phyloP scores from a whole-genome alignment of 345 rosid species.

The Eucalyptus paniculata region DNA sequence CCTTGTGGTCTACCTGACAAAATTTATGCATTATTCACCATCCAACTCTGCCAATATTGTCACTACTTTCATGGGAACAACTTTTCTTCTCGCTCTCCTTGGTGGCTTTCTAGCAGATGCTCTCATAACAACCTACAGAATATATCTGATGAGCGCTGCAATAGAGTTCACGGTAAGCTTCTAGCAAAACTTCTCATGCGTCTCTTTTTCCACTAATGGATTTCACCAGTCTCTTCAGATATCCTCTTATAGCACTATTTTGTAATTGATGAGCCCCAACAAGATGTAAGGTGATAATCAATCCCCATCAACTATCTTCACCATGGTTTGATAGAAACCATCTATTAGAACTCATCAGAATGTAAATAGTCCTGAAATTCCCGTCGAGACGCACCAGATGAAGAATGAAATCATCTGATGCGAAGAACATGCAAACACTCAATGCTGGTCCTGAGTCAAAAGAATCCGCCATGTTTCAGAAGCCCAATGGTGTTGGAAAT shows the following conservation, averaged over 20 bases:
- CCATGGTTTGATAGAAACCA: background rate
- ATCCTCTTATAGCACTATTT: background rate
- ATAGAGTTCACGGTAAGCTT: conserved; percentile 59
- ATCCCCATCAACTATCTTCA: background rate
- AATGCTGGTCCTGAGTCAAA: background rate
- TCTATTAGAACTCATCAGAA: background rate
- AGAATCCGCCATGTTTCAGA: background rate
- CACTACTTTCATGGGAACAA: conserved; percentile 87
- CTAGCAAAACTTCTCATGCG: background rate
- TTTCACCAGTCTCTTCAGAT: background rate
- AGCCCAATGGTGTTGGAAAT: background rate
- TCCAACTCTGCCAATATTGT: conserved; percentile 71
- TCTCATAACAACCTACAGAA: conserved; percentile 51
- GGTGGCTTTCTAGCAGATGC: conserved; percentile 88
- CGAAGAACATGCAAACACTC: background rate
- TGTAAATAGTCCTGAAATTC: background rate
- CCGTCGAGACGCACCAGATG: background rate
- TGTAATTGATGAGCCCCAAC: background rate
- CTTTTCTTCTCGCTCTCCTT: conserved; percentile 74
- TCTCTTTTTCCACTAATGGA: background rate
- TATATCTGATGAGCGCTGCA: conserved; percentile 59
- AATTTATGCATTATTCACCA: conserved; percentile 70
- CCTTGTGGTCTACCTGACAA: conserved; percentile 68
- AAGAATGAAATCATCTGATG: background rate
- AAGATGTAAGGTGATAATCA: background rate